These are phyloP conservation scores for Rhodomyrtus psidioides DNA, from an alignment of 441 rosid genomes.

Conservation along the genomic window DNA sequence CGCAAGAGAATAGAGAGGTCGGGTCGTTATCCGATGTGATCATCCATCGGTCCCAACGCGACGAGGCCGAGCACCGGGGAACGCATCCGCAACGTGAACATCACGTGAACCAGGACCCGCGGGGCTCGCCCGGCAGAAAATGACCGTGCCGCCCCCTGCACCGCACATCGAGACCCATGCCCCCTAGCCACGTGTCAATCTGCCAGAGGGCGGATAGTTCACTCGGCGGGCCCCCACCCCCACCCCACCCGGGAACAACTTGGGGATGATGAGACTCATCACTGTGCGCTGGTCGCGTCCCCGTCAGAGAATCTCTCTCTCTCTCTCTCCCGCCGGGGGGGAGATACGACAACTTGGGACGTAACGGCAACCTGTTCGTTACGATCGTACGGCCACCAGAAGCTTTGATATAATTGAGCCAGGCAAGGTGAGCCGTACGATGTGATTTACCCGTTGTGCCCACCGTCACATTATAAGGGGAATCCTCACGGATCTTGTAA, in stretches of 20 bases:
- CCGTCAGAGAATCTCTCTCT: not conserved
- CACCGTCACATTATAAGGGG: not conserved
- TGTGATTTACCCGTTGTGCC: not conserved
- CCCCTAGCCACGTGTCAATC: not conserved
- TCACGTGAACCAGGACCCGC: not conserved
- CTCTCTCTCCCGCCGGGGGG: not conserved
- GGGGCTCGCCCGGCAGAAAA: not conserved
- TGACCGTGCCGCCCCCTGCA: not conserved
- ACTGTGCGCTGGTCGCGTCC: not conserved
- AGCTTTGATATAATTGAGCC: not conserved
- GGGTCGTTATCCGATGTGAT: not conserved
- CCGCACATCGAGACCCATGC: accelerated
- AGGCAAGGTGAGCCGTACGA: not conserved
- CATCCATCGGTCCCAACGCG: not conserved
- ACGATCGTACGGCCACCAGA: not conserved
- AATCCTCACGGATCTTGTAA: not conserved
- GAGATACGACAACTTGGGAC: not conserved
- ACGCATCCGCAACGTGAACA: not conserved
- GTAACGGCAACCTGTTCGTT: not conserved
- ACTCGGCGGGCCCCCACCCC: not conserved
- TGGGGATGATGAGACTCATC: not conserved
- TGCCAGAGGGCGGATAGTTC: not conserved
- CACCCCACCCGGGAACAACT: not conserved
- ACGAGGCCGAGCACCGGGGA: not conserved
- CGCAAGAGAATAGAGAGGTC: not conserved